Conservation (phyloP, 2,329 filamentous ascomycete genomes). For the Penicillium corylophilum region DNA sequence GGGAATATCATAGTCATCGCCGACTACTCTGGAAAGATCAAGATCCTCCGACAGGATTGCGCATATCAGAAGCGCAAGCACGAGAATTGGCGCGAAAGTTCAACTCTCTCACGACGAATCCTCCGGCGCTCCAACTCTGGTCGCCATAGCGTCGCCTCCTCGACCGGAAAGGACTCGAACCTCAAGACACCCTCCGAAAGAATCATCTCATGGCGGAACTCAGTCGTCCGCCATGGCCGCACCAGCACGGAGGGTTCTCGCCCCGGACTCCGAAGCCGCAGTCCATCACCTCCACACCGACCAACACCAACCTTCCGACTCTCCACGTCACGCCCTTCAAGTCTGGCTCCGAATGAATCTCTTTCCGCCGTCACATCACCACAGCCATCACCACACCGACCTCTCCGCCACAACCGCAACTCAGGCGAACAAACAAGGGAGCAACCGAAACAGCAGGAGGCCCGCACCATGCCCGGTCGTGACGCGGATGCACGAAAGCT, state of each 20-base stretch:
- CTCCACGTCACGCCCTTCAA: conserved; percentile 24
- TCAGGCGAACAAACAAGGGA: conserved; percentile 19
- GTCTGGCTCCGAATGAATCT: conserved; percentile 26
- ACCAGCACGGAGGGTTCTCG: conserved; percentile 47
- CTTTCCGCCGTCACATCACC: conserved; percentile 30
- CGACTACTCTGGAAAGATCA: conserved; percentile 83
- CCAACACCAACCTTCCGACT: conserved; percentile 9
- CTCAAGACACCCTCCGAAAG: conserved; percentile 64
- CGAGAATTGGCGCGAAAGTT: conserved; percentile 75
- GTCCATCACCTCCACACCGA: conserved; percentile 50
- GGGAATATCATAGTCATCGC: conserved; percentile 93
- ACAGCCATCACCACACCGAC: conserved; percentile 25
- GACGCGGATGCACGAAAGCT: conserved; percentile 2
- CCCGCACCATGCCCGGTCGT: background rate
- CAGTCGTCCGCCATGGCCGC: conserved; percentile 56
- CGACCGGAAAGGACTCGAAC: conserved; percentile 45
- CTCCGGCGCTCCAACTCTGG: conserved; percentile 56
- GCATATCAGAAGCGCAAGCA: conserved; percentile 74
- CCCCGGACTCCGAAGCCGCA: conserved; percentile 39
- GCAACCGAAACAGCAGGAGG: conserved; percentile 4
- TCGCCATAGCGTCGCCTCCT: conserved; percentile 50
- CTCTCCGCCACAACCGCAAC: conserved; percentile 21
- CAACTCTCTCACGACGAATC: conserved; percentile 70
- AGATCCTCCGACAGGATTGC: conserved; percentile 94
- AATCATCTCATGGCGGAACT: conserved; percentile 85